Evolutionary conservation across 139 green algal species (phyloP).

Genomic region (Pleodorina starrii): DNA sequence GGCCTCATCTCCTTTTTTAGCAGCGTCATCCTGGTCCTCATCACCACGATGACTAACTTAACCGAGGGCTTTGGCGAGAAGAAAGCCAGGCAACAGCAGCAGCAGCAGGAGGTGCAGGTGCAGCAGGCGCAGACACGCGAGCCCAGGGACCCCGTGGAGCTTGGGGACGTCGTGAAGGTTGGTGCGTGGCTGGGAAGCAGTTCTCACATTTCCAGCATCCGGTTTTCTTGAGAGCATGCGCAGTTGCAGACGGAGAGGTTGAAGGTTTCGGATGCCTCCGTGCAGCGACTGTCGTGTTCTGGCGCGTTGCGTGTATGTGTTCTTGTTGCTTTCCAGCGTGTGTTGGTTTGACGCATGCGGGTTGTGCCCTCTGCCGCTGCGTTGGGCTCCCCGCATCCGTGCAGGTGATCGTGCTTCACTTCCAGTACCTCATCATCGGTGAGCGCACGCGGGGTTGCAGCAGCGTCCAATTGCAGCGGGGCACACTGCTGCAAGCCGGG

Average conservation of each 20-base stretch:
- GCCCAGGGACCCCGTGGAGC: neutral
- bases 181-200: neutral
- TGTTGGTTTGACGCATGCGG: neutral
- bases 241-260: no score
- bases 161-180: slow-evolving; percentile 23
- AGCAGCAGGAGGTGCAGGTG: neutral
- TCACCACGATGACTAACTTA: slow-evolving; percentile 31
- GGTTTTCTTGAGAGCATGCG: no score
- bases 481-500: no score
- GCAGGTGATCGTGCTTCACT: slow-evolving; percentile 30
- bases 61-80: neutral
- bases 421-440: slow-evolving; percentile 46
- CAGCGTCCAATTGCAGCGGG: no score
- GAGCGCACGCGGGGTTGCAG: neutral
- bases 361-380: no score
- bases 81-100: neutral
- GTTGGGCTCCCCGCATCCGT: no score
- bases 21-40: slow-evolving; percentile 16
- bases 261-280: no score
- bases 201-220: no score
- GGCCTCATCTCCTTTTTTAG: slow-evolving; percentile 12
- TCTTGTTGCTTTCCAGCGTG: no score
- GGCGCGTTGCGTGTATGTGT: no score
- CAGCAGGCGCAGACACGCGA: neutral
- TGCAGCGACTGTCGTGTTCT: no score